Evolutionary conservation across 805 yeast species (phyloP).

Genomic region (Suhomyces xylopsoci): DNA sequence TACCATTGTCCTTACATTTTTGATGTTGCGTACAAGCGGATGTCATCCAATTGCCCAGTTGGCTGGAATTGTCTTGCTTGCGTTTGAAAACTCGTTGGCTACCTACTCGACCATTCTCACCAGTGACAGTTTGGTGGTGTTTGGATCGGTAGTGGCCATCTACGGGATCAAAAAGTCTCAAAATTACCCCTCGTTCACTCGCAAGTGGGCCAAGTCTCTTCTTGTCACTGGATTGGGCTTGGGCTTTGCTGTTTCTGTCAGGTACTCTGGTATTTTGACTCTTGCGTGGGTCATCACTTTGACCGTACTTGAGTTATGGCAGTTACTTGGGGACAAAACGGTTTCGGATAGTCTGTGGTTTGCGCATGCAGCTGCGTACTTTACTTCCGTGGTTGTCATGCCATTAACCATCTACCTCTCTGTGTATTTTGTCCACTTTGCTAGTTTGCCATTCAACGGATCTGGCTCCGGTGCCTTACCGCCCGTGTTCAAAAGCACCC

Average conservation of each 20-base stretch:
- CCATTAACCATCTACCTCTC: conserved; percentile 60
- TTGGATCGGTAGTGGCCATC: conserved; percentile 46
- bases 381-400: conserved; percentile 43
- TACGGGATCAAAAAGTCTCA: conserved; percentile 52
- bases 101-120: conserved; percentile 54
- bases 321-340: conserved; percentile 61
- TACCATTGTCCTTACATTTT: conserved; percentile 50
- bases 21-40: conserved; percentile 53
- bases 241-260: conserved; percentile 61
- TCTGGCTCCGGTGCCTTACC: conserved; percentile 62
- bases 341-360: conserved; percentile 37
- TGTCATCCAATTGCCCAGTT: conserved; percentile 51
- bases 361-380: conserved; percentile 40
- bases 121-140: conserved; percentile 44
- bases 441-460: conserved; percentile 45
- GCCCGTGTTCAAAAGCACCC: conserved; percentile 62
- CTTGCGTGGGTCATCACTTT: conserved; percentile 58
- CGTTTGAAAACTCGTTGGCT: conserved; percentile 63
- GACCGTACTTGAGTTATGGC: conserved; percentile 58
- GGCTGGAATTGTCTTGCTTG: conserved; percentile 48
- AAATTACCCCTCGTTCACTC: conserved; percentile 41
- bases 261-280: conserved; percentile 70
- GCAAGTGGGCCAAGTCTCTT: conserved; percentile 53
- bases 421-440: conserved; percentile 57
- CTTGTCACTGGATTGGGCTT: conserved; percentile 45